A percentile compares a stretch with the other conserved stretches of the same genome.
phyloP scores from a whole-genome alignment of 2,329 filamentous ascomycete genomes.

The Fusarium fujikuroi region DNA sequence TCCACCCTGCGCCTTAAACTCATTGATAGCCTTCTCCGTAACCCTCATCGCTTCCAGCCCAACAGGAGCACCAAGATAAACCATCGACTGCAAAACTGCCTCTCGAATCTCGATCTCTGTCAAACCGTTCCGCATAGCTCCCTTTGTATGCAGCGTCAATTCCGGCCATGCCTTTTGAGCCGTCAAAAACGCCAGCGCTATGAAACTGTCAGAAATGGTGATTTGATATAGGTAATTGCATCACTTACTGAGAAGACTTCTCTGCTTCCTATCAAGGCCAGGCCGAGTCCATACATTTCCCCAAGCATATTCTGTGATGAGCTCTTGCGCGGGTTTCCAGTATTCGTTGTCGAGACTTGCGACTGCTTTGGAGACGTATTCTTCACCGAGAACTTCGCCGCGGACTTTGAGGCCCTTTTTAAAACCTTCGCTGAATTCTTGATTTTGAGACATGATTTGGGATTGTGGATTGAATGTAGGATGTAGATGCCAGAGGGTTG shows the following conservation, averaged over 20 bases:
- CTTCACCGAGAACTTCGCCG: conserved; percentile 28
- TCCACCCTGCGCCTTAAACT: neutral
- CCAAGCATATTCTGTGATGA: conserved; percentile 33
- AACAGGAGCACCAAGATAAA: conserved; percentile 32
- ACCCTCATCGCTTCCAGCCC: conserved; percentile 35
- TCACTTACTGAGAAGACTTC: conserved; percentile 31
- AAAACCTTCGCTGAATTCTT: conserved; percentile 16
- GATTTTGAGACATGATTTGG: neutral
- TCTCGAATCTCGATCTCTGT: conserved; percentile 35
- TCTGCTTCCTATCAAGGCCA: conserved; percentile 32
- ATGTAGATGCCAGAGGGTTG: too few relatives aligned
- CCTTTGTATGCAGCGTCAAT: conserved; percentile 29
- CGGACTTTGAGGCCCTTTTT: conserved; percentile 17
- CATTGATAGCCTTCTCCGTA: conserved; percentile 23
- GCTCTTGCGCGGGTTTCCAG: conserved; percentile 31
- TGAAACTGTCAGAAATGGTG: neutral
- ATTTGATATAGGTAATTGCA: neutral
- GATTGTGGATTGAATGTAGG: too few relatives aligned
- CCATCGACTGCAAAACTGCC: conserved; percentile 30
- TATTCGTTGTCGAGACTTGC: conserved; percentile 27
- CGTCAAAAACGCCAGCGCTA: conserved; percentile 31
- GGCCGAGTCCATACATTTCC: conserved; percentile 28
- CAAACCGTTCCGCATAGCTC: conserved; percentile 27
- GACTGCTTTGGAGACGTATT: conserved; percentile 35
- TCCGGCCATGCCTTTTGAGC: conserved; percentile 29